A percentile compares a stretch with the other conserved stretches of the same genome.
These are phyloP conservation scores for Fraxinus ornus DNA, from an alignment of 305 asterid genomes.

Conservation along the genomic window DNA sequence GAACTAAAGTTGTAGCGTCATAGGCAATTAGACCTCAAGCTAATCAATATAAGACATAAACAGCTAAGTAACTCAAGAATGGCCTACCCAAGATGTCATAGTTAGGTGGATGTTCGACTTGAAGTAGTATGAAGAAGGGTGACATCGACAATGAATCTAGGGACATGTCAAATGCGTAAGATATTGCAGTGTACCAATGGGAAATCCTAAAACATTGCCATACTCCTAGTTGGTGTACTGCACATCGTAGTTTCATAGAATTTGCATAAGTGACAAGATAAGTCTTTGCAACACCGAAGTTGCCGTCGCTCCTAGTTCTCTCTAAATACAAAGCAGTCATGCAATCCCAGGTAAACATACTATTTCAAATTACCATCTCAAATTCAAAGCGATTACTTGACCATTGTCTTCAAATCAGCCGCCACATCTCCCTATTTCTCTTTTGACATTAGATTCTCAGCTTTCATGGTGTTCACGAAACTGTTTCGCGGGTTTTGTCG, in stretches of 20 bases:
- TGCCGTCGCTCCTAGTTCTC: background rate
- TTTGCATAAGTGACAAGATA: background rate
- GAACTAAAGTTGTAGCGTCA: background rate
- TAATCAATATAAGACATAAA: background rate
- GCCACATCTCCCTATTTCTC: background rate
- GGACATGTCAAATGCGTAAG: background rate
- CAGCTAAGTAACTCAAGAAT: background rate
- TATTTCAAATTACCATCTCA: background rate
- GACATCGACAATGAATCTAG: background rate
- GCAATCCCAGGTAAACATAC: background rate
- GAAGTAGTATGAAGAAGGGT: background rate
- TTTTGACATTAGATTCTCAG: background rate
- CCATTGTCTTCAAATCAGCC: background rate
- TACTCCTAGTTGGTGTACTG: background rate
- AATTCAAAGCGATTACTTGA: background rate
- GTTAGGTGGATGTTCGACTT: background rate
- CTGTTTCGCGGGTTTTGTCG: too few relatives aligned
- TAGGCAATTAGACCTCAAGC: background rate
- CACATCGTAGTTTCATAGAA: background rate
- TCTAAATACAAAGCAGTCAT: background rate
- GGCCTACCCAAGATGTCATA: background rate
- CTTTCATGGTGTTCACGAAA: background rate
- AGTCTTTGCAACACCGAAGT: background rate
- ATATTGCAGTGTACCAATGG: background rate
- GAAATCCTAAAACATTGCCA: background rate